A percentile compares a stretch with the other conserved stretches of the same genome.
phyloP scores from a whole-genome alignment of 106 monocot species.

The Posidonia australis region DNA sequence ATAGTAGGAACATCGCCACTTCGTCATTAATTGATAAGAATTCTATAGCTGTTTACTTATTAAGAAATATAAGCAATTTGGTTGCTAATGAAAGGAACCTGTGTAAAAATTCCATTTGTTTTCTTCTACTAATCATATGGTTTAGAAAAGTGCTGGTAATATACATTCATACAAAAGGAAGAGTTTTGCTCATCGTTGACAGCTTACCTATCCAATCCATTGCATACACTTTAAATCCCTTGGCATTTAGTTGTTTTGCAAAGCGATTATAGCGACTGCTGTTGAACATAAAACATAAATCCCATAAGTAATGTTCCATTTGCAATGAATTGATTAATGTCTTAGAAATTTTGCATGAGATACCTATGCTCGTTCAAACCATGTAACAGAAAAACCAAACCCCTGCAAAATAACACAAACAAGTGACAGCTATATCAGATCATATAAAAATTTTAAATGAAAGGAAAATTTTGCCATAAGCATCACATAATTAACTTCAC shows the following conservation, averaged over 20 bases:
- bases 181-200: background rate
- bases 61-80: no score
- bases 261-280: conserved; percentile 82
- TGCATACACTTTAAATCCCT: conserved; percentile 77
- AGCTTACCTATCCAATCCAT: conserved; percentile 95
- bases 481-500: no score
- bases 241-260: conserved; percentile 58
- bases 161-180: no score
- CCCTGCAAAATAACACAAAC: conserved; percentile 36
- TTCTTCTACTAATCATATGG: no score
- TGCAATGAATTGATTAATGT: background rate
- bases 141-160: no score
- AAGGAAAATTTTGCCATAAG: no score
- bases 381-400: conserved; percentile 66
- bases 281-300: conserved; percentile 9
- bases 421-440: background rate
- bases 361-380: conserved; percentile 95
- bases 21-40: no score
- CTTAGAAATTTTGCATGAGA: background rate
- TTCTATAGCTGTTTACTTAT: no score
- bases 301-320: background rate
- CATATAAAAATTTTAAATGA: no score
- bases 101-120: no score
- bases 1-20: no score
- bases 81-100: no score